Percentiles rank a stretch among this genome's conserved stretches.
These are phyloP conservation scores for Fusarium compactum DNA, from an alignment of 2,329 filamentous ascomycete species.

Conservation along the genomic window DNA sequence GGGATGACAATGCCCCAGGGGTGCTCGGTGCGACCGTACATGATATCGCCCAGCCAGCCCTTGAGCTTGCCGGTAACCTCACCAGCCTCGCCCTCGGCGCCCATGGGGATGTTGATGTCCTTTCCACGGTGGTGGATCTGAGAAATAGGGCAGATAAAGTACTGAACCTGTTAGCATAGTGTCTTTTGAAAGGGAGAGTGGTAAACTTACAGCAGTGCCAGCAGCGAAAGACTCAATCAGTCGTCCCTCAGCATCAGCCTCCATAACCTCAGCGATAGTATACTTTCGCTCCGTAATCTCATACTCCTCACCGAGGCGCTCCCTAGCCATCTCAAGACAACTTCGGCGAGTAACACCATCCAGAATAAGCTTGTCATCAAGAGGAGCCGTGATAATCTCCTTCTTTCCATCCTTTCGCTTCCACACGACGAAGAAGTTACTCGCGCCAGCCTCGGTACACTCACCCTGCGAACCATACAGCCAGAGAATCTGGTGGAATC, in stretches of 20 bases:
- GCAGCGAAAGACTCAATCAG: slow-evolving; percentile 87
- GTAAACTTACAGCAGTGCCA: slow-evolving; percentile 80
- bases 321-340: slow-evolving; percentile 77
- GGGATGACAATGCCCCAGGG: slow-evolving; percentile 77
- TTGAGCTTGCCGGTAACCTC: slow-evolving; percentile 73
- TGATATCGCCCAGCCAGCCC: slow-evolving; percentile 76
- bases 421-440: slow-evolving; percentile 93
- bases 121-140: slow-evolving; percentile 75
- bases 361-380: slow-evolving; percentile 86
- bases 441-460: slow-evolving; percentile 92
- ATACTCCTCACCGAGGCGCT: slow-evolving; percentile 68
- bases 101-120: slow-evolving; percentile 73
- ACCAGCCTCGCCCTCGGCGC: slow-evolving; percentile 61
- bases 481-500: slow-evolving; percentile 95
- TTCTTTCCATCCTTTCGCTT: slow-evolving; percentile 63
- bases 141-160: slow-evolving; percentile 77
- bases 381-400: slow-evolving; percentile 82
- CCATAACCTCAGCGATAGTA: slow-evolving; percentile 81
- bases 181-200: not conserved
- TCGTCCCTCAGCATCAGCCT: slow-evolving; percentile 79
- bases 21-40: slow-evolving; percentile 77
- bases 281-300: slow-evolving; percentile 87
- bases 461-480: slow-evolving; percentile 81
- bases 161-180: slow-evolving; percentile 58
- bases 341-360: slow-evolving; percentile 89